phyloP scores from a whole-genome alignment of 768 basidiomycete genomes.

The Scleroderma bovista region DNA sequence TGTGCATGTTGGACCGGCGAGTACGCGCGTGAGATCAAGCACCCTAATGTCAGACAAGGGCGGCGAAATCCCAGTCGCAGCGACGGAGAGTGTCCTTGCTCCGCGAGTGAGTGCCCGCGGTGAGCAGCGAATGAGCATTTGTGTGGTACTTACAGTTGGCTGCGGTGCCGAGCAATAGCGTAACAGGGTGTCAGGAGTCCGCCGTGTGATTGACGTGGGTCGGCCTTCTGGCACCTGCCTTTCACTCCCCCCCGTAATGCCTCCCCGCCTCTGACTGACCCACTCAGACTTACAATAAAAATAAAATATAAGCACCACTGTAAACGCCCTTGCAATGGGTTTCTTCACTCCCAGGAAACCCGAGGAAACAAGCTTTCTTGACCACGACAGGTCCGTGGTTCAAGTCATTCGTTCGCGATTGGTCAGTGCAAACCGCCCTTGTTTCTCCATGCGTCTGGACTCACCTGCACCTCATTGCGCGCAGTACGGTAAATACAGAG shows the following conservation, averaged over 20 bases:
- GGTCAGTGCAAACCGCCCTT: slow-evolving; percentile 34
- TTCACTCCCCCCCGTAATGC: slow-evolving; percentile 7
- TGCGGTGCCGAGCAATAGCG: slow-evolving; percentile 7
- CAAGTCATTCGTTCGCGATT: slow-evolving; percentile 59
- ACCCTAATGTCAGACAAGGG: slow-evolving; percentile 77
- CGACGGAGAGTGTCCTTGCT: slow-evolving; percentile 12
- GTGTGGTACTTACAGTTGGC: not conserved
- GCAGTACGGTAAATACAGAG: slow-evolving; percentile 54
- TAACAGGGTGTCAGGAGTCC: slow-evolving; percentile 25
- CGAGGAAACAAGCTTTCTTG: slow-evolving; percentile 11
- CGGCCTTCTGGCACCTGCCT: slow-evolving; percentile 20
- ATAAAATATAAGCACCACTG: slow-evolving; percentile 1
- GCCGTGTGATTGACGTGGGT: slow-evolving; percentile 2
- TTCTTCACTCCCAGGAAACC: slow-evolving; percentile 26
- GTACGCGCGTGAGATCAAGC: slow-evolving; percentile 84
- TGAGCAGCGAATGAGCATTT: not conserved
- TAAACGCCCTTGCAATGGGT: slow-evolving; percentile 18
- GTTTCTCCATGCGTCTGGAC: slow-evolving; percentile 5
- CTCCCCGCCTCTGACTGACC: slow-evolving; percentile 1
- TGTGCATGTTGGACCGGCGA: slow-evolving; percentile 90
- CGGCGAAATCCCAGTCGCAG: slow-evolving; percentile 52
- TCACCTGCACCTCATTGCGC: not conserved
- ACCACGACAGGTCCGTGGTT: slow-evolving; percentile 43
- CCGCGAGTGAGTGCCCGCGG: not conserved
- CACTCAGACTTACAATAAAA: not conserved